Percentiles rank a stretch among this genome's conserved stretches.
These are phyloP conservation scores for Penicillium ucsense DNA, from an alignment of 495 filamentous ascomycete species.

Conservation along the genomic window DNA sequence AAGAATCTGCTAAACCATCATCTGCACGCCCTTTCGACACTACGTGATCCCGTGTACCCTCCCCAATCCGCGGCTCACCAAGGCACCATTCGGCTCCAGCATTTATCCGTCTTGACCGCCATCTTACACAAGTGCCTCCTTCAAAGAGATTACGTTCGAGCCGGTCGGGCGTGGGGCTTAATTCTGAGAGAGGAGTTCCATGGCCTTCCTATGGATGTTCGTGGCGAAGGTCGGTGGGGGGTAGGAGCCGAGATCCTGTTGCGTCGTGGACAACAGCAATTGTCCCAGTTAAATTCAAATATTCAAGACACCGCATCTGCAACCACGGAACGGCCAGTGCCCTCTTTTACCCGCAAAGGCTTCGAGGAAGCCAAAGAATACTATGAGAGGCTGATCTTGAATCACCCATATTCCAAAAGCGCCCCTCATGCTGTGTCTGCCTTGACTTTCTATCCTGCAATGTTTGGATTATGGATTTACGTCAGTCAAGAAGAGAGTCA, in stretches of 20 bases:
- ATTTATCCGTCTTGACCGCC: conserved; percentile 48
- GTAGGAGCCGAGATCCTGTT: conserved; percentile 62
- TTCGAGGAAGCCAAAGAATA: conserved; percentile 51
- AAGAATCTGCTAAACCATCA: conserved; percentile 1
- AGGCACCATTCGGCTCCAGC: conserved; percentile 41
- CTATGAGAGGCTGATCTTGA: conserved; percentile 57
- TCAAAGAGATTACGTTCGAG: conserved; percentile 50
- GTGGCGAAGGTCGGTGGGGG: conserved; percentile 50
- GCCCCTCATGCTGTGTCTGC: conserved; percentile 36
- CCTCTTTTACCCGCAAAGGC: conserved; percentile 38
- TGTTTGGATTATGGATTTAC: conserved; percentile 60
- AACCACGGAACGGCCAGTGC: neutral
- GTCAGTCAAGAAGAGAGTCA: conserved; percentile 43
- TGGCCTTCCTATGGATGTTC: conserved; percentile 44
- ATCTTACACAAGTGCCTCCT: conserved; percentile 54
- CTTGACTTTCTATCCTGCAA: conserved; percentile 54
- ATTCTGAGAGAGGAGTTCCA: conserved; percentile 46
- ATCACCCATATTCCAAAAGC: conserved; percentile 49
- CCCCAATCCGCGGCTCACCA: conserved; percentile 27
- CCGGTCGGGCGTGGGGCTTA: conserved; percentile 54
- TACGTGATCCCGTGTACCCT: conserved; percentile 26
- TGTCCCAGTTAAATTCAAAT: neutral
- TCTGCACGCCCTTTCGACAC: conserved; percentile 15
- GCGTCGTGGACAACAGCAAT: conserved; percentile 25
- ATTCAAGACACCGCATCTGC: neutral